Evolutionary conservation across 768 basidiomycete genomes (phyloP).

Genomic region (Cyclocybe aegerita): DNA sequence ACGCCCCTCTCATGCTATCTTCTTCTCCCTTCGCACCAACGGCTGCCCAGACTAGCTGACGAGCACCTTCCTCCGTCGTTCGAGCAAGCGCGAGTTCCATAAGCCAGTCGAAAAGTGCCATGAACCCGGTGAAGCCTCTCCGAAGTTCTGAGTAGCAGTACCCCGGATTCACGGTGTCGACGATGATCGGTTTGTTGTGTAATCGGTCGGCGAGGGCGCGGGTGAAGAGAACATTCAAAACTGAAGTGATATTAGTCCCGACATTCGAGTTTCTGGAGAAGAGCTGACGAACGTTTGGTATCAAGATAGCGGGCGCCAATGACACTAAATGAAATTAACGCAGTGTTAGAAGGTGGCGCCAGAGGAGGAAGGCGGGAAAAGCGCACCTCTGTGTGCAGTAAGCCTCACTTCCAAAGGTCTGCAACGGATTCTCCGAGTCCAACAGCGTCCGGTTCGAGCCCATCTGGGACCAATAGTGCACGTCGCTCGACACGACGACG

Average conservation of each 20-base stretch:
- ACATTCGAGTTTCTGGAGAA: no score
- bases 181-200: conserved; percentile 25
- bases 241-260: conserved; percentile 17
- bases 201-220: conserved; percentile 34
- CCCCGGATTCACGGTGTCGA: conserved; percentile 38
- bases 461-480: conserved; percentile 34
- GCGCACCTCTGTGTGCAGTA: neutral
- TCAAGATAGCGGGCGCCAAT: conserved; percentile 3
- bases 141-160: conserved; percentile 38
- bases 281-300: conserved; percentile 7
- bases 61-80: conserved; percentile 34
- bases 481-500: conserved; percentile 42
- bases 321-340: neutral
- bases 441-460: conserved; percentile 18
- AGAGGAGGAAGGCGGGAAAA: no score
- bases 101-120: conserved; percentile 13
- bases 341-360: no score
- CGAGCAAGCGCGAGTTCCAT: conserved; percentile 35
- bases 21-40: conserved; percentile 20
- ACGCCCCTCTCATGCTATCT: conserved; percentile 21
- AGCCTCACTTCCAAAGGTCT: conserved; percentile 25
- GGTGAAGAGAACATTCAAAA: conserved; percentile 38
- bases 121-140: conserved; percentile 16
- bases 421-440: conserved; percentile 26
- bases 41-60: conserved; percentile 32